A percentile compares a stretch with the other conserved stretches of the same genome.
phyloP scores from a whole-genome alignment of 768 basidiomycete species.

The Pleurotus cornucopiae region DNA sequence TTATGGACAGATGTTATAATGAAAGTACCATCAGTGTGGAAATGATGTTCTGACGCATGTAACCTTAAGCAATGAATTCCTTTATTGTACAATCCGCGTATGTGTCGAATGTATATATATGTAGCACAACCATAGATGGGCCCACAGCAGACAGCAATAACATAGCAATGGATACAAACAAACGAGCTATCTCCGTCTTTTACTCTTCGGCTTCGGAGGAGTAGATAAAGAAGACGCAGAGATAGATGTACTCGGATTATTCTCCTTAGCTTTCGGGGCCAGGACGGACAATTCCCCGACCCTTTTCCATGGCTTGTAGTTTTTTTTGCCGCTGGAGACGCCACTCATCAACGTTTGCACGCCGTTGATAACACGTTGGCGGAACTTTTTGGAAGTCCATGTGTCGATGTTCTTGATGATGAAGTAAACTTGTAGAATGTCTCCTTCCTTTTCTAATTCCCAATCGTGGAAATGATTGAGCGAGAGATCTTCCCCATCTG shows the following conservation, averaged over 20 bases:
- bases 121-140: background rate
- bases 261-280: constrained; percentile 21
- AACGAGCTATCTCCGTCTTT: background rate
- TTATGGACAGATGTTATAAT: constrained; percentile 66
- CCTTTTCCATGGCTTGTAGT: constrained; percentile 47
- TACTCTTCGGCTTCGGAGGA: constrained; percentile 12
- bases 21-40: constrained; percentile 81
- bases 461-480: constrained; percentile 38
- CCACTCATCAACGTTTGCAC: constrained; percentile 30
- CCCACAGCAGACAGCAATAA: background rate
- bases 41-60: constrained; percentile 18
- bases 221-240: constrained; percentile 14
- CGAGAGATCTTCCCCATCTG: constrained; percentile 11
- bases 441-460: constrained; percentile 37
- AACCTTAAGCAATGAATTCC: background rate
- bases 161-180: background rate
- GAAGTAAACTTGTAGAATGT: constrained; percentile 47
- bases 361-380: constrained; percentile 33
- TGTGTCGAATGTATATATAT: background rate
- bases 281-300: constrained; percentile 25
- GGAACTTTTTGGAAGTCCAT: constrained; percentile 45
- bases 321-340: constrained; percentile 25
- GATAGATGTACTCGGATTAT: constrained; percentile 24
- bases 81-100: background rate
- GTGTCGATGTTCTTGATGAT: constrained; percentile 48